Evolutionary conservation across 1,284 basidiomycete species (phyloP).

Genomic region (Chiua sp.): DNA sequence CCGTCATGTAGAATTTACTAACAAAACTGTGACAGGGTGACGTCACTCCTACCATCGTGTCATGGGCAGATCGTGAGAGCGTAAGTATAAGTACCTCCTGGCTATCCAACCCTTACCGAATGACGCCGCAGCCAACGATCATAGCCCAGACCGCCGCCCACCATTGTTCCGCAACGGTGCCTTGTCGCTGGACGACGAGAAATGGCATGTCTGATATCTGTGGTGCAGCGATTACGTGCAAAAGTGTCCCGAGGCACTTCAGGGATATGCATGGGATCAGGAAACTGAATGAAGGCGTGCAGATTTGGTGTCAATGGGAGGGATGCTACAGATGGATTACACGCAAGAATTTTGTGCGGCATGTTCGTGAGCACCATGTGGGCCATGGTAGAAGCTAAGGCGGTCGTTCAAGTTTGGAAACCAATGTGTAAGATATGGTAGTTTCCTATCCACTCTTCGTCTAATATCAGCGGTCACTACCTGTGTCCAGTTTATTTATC

Average conservation of each 20-base stretch:
- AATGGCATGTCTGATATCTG: not conserved
- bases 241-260: not conserved
- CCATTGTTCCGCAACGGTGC: not conserved
- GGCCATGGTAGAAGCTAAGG: constrained; percentile 5
- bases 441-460: no score
- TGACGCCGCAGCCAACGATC: no score
- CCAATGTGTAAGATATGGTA: no score
- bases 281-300: accelerated
- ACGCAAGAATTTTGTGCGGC: constrained; percentile 13
- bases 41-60: no score
- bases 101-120: not conserved
- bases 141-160: not conserved
- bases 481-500: no score
- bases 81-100: no score
- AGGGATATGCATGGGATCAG: not conserved
- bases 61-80: no score
- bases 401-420: not conserved
- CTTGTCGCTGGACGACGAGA: constrained; percentile 8
- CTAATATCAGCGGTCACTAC: no score
- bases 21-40: no score
- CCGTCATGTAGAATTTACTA: no score
- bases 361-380: constrained; percentile 6
- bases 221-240: not conserved
- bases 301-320: not conserved
- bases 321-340: not conserved